Conservation (phyloP, 1,284 basidiomycete species). For the Melampsora abietis-canadensis region DNA sequence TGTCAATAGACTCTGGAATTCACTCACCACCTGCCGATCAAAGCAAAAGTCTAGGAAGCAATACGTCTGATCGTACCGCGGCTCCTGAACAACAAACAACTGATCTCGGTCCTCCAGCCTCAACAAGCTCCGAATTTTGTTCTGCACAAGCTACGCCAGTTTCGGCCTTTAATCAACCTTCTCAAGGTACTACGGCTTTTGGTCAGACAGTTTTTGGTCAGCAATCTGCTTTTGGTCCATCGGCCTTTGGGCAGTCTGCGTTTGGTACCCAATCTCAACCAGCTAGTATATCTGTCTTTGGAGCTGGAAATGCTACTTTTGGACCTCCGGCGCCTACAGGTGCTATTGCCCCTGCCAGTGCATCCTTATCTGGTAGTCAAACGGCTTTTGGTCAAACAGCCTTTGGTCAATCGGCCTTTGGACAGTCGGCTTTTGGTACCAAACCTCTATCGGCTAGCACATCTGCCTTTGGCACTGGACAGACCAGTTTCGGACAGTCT, state of each 20-base stretch:
- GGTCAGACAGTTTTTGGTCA: constrained; percentile 1
- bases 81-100: not conserved
- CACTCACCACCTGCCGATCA: not conserved
- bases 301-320: not conserved
- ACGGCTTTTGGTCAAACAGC: not conserved
- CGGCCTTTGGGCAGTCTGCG: not conserved
- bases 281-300: not conserved
- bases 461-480: not conserved
- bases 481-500: not conserved
- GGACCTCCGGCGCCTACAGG: not conserved
- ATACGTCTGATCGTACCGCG: not conserved
- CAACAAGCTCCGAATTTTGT: not conserved
- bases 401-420: not conserved
- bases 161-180: constrained; percentile 4
- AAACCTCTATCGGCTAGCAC: not conserved
- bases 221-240: constrained; percentile 15
- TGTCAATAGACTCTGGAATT: not conserved
- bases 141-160: not conserved
- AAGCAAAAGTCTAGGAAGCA: not conserved
- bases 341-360: too few relatives aligned
- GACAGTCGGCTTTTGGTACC: not conserved
- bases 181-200: not conserved
- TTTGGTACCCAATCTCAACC: not conserved
- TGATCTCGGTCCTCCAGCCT: not conserved
- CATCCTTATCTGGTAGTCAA: not conserved